phyloP scores from a whole-genome alignment of 805 yeast species.

The Kodamaea lidongshanica region DNA sequence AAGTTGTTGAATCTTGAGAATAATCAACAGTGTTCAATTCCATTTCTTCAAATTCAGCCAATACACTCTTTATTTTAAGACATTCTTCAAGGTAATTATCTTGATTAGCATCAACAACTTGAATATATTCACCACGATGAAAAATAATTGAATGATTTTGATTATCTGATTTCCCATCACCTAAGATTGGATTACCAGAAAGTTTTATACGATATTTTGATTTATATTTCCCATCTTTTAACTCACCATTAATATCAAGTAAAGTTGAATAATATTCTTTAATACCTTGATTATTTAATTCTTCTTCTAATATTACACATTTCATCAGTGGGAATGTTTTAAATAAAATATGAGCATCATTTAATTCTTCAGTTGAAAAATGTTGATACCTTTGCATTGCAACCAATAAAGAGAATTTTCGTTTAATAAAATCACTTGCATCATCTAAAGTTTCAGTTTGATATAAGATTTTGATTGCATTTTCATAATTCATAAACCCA shows the following conservation, averaged over 20 bases:
- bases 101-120: constrained; percentile 93
- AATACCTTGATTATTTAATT: constrained; percentile 35
- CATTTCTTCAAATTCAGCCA: constrained; percentile 87
- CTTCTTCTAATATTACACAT: constrained; percentile 52
- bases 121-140: constrained; percentile 90
- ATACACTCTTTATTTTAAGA: constrained; percentile 76
- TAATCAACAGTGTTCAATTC: constrained; percentile 43
- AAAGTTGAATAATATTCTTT: constrained; percentile 58
- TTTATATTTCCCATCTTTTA: constrained; percentile 32
- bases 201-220: constrained; percentile 55
- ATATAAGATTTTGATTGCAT: constrained; percentile 65
- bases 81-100: constrained; percentile 95
- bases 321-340: constrained; percentile 65
- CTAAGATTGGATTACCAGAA: constrained; percentile 91
- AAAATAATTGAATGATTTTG: constrained; percentile 85
- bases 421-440: background rate
- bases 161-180: constrained; percentile 95
- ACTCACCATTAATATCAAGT: constrained; percentile 26
- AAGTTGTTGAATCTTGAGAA: constrained; percentile 56
- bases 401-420: constrained; percentile 71
- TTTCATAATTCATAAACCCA: constrained; percentile 74
- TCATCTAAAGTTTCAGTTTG: constrained; percentile 55
- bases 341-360: constrained; percentile 60
- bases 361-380: constrained; percentile 59
- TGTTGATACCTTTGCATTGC: constrained; percentile 81